These are phyloP conservation scores for Stephania yunnanensis DNA, from an alignment of 164 flowering plant species.

Conservation along the genomic window DNA sequence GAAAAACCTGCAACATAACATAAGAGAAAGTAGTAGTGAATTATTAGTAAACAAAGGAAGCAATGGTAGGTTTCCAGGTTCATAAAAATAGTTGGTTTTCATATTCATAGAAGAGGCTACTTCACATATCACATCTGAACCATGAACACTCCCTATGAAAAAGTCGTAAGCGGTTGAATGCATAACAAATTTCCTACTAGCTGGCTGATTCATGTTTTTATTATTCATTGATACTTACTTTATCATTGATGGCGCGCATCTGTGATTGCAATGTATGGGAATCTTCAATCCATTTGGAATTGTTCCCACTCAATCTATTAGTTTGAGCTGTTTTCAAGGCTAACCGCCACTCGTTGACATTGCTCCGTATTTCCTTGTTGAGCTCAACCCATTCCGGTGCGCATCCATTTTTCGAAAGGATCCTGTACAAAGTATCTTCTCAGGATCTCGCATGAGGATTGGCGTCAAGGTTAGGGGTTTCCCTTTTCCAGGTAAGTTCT, in stretches of 20 bases:
- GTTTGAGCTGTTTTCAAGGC: constrained; percentile 61
- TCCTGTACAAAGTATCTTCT: constrained; percentile 80
- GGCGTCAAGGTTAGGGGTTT: constrained; percentile 60
- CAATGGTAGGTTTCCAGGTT: not conserved
- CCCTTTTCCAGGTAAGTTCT: constrained; percentile 92
- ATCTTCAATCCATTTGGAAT: constrained; percentile 48
- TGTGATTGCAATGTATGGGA: constrained; percentile 53
- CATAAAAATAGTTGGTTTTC: not conserved
- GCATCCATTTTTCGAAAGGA: constrained; percentile 72
- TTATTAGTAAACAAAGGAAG: not conserved
- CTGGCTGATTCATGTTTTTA: not conserved
- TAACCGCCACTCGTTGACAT: constrained; percentile 52
- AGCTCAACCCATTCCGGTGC: constrained; percentile 97
- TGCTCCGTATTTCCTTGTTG: constrained; percentile 70
- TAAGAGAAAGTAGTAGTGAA: not conserved
- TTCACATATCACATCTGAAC: too few species aligned
- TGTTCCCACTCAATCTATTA: constrained; percentile 27
- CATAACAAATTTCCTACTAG: not conserved
- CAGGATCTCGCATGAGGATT: constrained; percentile 94
- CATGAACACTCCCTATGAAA: not conserved
- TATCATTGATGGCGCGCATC: constrained; percentile 56
- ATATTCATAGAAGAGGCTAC: not conserved
- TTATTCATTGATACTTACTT: constrained; percentile 32
- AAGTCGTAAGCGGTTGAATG: too few species aligned
- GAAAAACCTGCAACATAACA: constrained; percentile 55